Evolutionary conservation across 768 basidiomycete species (phyloP).

Genomic region (Gautieria morchelliformis): DNA sequence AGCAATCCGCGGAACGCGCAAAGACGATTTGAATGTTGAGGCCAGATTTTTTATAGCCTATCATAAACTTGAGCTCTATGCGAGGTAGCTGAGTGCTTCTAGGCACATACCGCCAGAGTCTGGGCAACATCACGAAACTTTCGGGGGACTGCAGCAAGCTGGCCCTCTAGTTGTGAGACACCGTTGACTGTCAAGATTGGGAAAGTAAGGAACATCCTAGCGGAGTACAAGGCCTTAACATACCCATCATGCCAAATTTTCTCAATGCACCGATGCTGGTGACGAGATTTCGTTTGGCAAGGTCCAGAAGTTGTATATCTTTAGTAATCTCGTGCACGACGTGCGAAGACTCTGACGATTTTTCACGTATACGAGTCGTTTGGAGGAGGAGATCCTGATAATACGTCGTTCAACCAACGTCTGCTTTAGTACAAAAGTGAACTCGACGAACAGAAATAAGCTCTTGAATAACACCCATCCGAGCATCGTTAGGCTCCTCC

Average conservation of each 20-base stretch:
- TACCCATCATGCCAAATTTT: constrained; percentile 89
- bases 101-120: constrained; percentile 55
- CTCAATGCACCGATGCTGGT: constrained; percentile 84
- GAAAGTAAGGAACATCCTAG: neutral
- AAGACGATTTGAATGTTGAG: constrained; percentile 69
- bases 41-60: constrained; percentile 88
- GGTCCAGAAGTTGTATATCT: constrained; percentile 90
- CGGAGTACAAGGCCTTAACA: constrained; percentile 17
- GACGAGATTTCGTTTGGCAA: constrained; percentile 89
- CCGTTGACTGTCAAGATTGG: constrained; percentile 53
- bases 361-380: constrained; percentile 93
- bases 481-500: constrained; percentile 47
- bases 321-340: constrained; percentile 93
- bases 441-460: constrained; percentile 70
- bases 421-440: no score
- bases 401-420: neutral
- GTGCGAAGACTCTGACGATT: constrained; percentile 93
- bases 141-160: constrained; percentile 50
- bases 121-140: constrained; percentile 79
- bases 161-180: constrained; percentile 68
- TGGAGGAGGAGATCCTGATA: constrained; percentile 83
- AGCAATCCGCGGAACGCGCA: constrained; percentile 63
- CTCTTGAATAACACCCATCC: constrained; percentile 88
- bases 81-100: neutral
- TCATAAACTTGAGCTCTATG: constrained; percentile 1